Evolutionary conservation across 768 basidiomycete genomes (phyloP), one percentile per base, ranked within the genome.

Genomic region (Gloeostereum incarnatum): DNA sequence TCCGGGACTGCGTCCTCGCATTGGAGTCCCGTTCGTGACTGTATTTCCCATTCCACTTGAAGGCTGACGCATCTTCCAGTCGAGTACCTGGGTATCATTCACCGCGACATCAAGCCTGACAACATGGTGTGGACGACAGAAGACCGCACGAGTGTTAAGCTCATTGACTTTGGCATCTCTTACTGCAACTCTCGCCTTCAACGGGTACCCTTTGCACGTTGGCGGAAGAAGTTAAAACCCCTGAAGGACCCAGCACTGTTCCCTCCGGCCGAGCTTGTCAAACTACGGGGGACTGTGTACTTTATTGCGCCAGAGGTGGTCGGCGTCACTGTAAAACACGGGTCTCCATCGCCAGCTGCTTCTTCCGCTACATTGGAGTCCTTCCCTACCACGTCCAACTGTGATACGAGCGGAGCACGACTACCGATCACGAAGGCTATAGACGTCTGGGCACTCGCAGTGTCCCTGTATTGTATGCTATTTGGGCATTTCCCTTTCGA

Each of bases 101-200:
- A 92, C 58, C 81, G 90, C 20, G 90, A 93, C 53, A 75, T 93
- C 52, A 92, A 93, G 56, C 90, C 90, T 6, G 82, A 87, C 60
- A 92, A 92, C 54, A 71, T 93, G 21, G 61, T 92, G 11, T 81
- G 91, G 49, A 57, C 59, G 10, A 24, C 37, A 5, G 48, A 44
- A 31, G 55, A 65, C 43, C 61, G 62, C 25, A 53, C 54, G 21
- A 79, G 83, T 48, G 71, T 93, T 46, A 93, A 93, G 64, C 86
- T 94, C 34, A 90, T 81, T 20, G 90, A 93, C 57, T 94, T 92
- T 55, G 91, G 91, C 7, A 59, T 66, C 30, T 62, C 65, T 23
- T 59, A 65, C 38, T 60, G 56, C 42, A 50, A 38, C n/a, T 47
- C 50, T 17, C 42, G 52, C 7, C 39, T 35, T 8, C 30, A 38